Evolutionary conservation across 495 filamentous ascomycete species (phyloP), one percentile per base, ranked within the genome.

Genomic region (Aspergillus mulundensis): DNA sequence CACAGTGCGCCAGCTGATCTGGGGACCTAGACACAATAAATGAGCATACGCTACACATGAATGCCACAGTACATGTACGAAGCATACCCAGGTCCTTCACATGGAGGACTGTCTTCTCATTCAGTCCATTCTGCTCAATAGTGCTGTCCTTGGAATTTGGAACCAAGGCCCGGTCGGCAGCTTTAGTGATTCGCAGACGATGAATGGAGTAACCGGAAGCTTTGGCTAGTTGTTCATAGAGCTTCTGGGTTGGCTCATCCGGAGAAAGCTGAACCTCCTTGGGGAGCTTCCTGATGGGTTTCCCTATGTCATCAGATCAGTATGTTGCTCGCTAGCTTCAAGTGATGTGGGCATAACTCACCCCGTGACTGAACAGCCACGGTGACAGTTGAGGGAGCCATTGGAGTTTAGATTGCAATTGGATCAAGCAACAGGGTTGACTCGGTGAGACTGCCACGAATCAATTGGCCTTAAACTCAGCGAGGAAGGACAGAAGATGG

Each of bases 1-100:
- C 64, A 97, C 95, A 50, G 90, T 92, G 56, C 85, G 87, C 94
- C 94, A 98, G 47, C 83, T 84, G 54, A 97, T 88, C 71, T 98
- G 94, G 28, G 87, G 87, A 45, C 94, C 93, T 97, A 58, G 25
- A 59, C 14, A 19, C 25, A 38, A 8, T 38, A 30, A 20, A 36
- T 18, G 11, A 48, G 30, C 32, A 49, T 3, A 34, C 32, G 32
- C 12, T 10, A 36, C 12, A 15, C 7, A 15, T 14, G 30, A 18
- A 7, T 30, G 15, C 4, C 21, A 18, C 12, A 32, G 25, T 15
- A 47, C 4, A 23, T 15, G n/a, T 44, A 10, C 11, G 14, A 11
- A 30, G 66, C 84, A 58, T 81, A 95, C 91, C 91, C 5, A 98
- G 81, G 66, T 98, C 94, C 73, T 98, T 97, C 57, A 97, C 88